These are phyloP conservation scores for Pyrus bretschneideri DNA, from an alignment of 306 rosid genomes.

Conservation along the genomic window DNA sequence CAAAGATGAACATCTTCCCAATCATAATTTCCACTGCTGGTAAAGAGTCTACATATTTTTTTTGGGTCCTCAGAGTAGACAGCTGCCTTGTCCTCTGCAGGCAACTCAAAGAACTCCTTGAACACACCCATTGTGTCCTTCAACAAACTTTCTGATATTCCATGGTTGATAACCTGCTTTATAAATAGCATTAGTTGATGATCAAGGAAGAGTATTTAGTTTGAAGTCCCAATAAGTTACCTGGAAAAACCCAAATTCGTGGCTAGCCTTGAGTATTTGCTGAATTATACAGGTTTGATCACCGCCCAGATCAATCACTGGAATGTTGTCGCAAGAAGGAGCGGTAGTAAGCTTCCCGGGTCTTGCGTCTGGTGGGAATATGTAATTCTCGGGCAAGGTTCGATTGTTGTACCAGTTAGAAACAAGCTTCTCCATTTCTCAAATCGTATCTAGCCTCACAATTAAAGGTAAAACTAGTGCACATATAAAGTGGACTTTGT, in stretches of 20 bases:
- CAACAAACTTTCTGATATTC: background rate
- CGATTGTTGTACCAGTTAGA: background rate
- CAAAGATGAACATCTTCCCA: background rate
- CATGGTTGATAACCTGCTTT: conserved; percentile 8
- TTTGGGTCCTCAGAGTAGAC: background rate
- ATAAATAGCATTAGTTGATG: too few relatives aligned
- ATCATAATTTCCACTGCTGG: background rate
- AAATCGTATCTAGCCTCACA: background rate
- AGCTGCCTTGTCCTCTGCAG: background rate
- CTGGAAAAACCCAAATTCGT: conserved; percentile 18
- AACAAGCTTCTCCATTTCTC: conserved; percentile 13
- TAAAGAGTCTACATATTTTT: background rate
- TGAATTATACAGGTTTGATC: background rate
- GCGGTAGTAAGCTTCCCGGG: background rate
- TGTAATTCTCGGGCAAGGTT: background rate
- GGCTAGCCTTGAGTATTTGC: conserved; percentile 10
- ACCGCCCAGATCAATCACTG: background rate
- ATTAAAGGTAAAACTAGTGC: background rate
- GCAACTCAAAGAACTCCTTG: conserved; percentile 17
- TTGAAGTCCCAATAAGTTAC: background rate
- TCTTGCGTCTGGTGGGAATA: conserved; percentile 10
- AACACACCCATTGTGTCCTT: conserved; percentile 2
- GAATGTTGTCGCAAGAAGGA: background rate
- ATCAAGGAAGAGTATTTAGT: background rate
- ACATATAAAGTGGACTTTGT: background rate